These are phyloP conservation scores for Protomyces pachydermus DNA, from an alignment of 1,139 yeast genomes.

Conservation along the genomic window DNA sequence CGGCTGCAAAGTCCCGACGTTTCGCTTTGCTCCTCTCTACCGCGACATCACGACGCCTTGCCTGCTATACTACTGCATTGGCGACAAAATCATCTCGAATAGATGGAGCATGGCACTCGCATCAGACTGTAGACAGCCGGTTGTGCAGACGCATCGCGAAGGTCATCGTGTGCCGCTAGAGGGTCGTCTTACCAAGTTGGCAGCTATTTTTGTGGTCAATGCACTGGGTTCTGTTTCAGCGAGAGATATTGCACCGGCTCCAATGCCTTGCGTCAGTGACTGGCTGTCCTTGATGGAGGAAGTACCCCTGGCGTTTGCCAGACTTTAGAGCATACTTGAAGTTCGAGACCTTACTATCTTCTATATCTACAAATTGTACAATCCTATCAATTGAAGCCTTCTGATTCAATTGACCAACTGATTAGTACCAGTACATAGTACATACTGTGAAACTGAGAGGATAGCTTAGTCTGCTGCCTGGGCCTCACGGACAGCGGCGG, in stretches of 20 bases:
- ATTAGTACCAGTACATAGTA: no score
- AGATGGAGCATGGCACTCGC: conserved; percentile 22
- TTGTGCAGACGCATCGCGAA: conserved; percentile 13
- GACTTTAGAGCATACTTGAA: not conserved
- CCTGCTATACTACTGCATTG: conserved; percentile 42
- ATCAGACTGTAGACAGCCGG: conserved; percentile 2
- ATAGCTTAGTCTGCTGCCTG: no score
- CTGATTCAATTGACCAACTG: no score
- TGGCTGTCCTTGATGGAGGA: conserved; percentile 17
- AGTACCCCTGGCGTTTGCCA: conserved; percentile 9
- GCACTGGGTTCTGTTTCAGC: not conserved
- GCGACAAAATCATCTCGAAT: conserved; percentile 22
- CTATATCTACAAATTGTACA: no score
- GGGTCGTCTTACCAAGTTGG: not conserved
- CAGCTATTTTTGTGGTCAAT: conserved; percentile 1
- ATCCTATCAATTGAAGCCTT: no score
- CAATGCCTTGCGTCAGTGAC: conserved; percentile 21
- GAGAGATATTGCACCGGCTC: not conserved
- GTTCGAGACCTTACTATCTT: no score
- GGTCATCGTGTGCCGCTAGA: conserved; percentile 19
- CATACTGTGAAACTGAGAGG: no score
- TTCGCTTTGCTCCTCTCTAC: conserved; percentile 50
- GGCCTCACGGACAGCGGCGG: no score
- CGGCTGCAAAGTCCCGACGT: conserved; percentile 64
- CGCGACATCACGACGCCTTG: conserved; percentile 50